Percentiles rank a stretch among this genome's conserved stretches.
Conservation (phyloP, 306 rosid genomes). For the Cercis canadensis region DNA sequence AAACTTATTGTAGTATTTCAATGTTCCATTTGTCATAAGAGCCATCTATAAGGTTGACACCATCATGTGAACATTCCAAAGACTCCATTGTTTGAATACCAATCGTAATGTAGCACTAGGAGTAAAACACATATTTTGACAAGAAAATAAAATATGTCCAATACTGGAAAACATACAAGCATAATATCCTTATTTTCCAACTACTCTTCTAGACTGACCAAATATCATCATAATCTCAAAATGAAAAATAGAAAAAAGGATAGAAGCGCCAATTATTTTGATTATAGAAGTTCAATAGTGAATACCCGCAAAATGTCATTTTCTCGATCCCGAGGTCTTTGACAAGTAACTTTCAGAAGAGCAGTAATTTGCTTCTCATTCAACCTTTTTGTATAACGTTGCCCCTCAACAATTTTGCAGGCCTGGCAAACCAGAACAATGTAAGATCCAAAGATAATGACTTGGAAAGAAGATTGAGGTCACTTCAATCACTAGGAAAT, state of each 20-base stretch:
- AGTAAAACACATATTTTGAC: conserved; percentile 2
- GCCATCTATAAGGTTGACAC: too few relatives aligned
- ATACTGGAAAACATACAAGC: background rate
- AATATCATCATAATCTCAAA: background rate
- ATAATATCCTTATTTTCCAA: conserved; percentile 16
- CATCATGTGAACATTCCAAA: too few relatives aligned
- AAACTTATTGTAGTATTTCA: too few relatives aligned
- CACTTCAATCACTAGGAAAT: conserved; percentile 22
- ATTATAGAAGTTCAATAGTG: background rate
- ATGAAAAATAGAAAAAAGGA: background rate
- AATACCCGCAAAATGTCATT: conserved; percentile 86
- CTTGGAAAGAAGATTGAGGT: conserved; percentile 16
- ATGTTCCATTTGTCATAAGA: too few relatives aligned
- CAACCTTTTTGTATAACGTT: conserved; percentile 90
- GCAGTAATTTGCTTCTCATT: conserved; percentile 96
- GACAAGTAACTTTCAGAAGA: conserved; percentile 91
- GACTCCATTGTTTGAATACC: too few relatives aligned
- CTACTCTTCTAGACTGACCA: background rate
- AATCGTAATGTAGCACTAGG: too few relatives aligned
- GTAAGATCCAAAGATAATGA: conserved; percentile 19
- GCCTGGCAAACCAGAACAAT: conserved; percentile 62
- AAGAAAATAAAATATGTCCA: conserved; percentile 13
- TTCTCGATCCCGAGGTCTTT: conserved; percentile 96
- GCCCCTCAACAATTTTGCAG: conserved; percentile 99
- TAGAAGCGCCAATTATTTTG: background rate